A percentile compares a stretch with the other conserved stretches of the same genome.
Conservation (phyloP, 1,139 yeast species). For the Geotrichum candidum region DNA sequence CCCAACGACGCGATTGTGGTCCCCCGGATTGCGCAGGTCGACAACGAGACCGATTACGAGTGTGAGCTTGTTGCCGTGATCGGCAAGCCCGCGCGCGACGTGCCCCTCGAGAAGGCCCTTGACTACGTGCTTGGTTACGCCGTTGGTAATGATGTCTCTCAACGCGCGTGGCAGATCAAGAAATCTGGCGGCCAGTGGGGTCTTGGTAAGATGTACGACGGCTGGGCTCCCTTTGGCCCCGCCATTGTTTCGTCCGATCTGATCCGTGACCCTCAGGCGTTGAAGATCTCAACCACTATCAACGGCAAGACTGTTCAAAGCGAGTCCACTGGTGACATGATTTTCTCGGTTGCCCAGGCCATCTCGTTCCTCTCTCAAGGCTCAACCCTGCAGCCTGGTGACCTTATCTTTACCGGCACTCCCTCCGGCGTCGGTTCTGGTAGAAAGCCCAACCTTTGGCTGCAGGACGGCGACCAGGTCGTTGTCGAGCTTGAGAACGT, state of each 20-base stretch:
- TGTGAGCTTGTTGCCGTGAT: slow-evolving; percentile 50
- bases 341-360: slow-evolving; percentile 43
- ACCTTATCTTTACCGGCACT: slow-evolving; percentile 48
- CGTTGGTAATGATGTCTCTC: slow-evolving; percentile 51
- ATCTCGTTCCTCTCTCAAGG: slow-evolving; percentile 48
- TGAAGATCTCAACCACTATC: slow-evolving; percentile 38
- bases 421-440: slow-evolving; percentile 53
- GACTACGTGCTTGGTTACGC: slow-evolving; percentile 48
- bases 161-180: slow-evolving; percentile 46
- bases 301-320: slow-evolving; percentile 45
- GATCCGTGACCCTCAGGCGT: slow-evolving; percentile 33
- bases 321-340: slow-evolving; percentile 44
- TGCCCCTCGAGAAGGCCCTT: slow-evolving; percentile 41
- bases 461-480: slow-evolving; percentile 44
- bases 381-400: slow-evolving; percentile 46
- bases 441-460: slow-evolving; percentile 39
- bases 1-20: slow-evolving; percentile 40
- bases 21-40: slow-evolving; percentile 42
- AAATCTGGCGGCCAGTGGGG: slow-evolving; percentile 48
- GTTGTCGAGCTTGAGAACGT: slow-evolving; percentile 41
- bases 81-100: slow-evolving; percentile 45
- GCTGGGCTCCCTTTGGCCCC: slow-evolving; percentile 52
- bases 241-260: slow-evolving; percentile 40
- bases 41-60: slow-evolving; percentile 45
- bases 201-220: slow-evolving; percentile 49